Evolutionary conservation across 331 rosid genomes (phyloP), one percentile per base, ranked within the genome.

Genomic region (Pyracantha coccinea): DNA sequence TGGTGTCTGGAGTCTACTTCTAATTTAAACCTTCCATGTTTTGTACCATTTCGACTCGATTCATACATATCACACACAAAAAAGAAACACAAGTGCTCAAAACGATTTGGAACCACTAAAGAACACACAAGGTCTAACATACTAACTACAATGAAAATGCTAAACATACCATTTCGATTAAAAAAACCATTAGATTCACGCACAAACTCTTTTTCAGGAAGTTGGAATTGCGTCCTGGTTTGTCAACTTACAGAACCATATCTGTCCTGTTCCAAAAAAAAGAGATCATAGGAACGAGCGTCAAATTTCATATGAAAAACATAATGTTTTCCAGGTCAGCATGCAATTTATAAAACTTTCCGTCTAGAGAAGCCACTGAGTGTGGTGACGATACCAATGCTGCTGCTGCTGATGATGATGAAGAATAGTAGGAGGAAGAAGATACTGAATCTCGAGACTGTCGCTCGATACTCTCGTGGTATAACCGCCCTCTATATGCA

Each of bases 401-500:
- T 11, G 47, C 47, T 41, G 47, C 47, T 41, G 47, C 0, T 41
- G 45, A 0, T 41, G 50, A 12, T 44, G 81, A 29, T 8, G 75
- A 74, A 4, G 65, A 16, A 1, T 58, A 78, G 10, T 85, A 68
- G 3, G 86, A 68, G 1, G 81, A 29, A 2, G 75, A 69, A 16
- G 65, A 12, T 2, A 59, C 78, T 57, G 50, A 44, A 44, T 66
- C 78, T 23, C 66, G 66, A 74, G 79, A 65, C 31, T 75, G 82
- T 77, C 77, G 63, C 77, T 74, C 85, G 14, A 74, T 62, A 20
- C 89, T 88, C 53, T 91, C 92, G 8, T 88, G 76, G 82, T 91
- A 91, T 35, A 89, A 60, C 53, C 97, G 77, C 71, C 97, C 96
- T 73, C 97, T 81, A 44, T 89, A 91, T 23, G 96, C 97, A 57